Evolutionary conservation across 1,284 basidiomycete genomes (phyloP).

Genomic region (Sanguinoderma infundibulare): DNA sequence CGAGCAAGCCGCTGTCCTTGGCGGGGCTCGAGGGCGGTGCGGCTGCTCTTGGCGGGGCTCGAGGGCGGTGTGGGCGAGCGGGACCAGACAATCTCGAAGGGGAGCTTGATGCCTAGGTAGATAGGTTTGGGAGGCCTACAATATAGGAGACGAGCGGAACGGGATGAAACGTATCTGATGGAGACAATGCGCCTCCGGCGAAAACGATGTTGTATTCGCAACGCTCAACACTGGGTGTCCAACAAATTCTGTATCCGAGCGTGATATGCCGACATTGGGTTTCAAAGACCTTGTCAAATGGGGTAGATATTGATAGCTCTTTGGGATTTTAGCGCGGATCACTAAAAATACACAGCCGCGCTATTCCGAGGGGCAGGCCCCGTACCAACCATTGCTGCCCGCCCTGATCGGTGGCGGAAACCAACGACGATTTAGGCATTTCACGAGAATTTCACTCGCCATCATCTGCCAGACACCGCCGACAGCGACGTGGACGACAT

Average conservation of each 20-base stretch:
- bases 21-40: too few species aligned
- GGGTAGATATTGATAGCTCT: not conserved
- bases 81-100: conserved; percentile 76
- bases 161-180: too few species aligned
- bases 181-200: conserved; percentile 46
- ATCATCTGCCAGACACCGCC: too few species aligned
- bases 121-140: too few species aligned
- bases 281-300: not conserved
- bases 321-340: not conserved
- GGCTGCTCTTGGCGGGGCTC: too few species aligned
- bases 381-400: not conserved
- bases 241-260: not conserved
- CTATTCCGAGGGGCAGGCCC: too few species aligned
- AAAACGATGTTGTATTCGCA: conserved; percentile 47
- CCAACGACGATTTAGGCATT: not conserved
- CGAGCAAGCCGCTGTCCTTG: conserved; percentile 46
- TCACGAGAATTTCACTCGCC: too few species aligned
- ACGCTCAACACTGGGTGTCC: not conserved
- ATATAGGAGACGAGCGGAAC: too few species aligned
- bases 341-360: not conserved
- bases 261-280: not conserved
- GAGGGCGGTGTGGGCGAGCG: conserved; percentile 30
- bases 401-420: not conserved
- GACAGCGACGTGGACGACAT: too few species aligned
- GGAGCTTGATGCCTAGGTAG: conserved; percentile 80